Conservation (phyloP, 768 basidiomycete species). For the Suillus lakei region DNA sequence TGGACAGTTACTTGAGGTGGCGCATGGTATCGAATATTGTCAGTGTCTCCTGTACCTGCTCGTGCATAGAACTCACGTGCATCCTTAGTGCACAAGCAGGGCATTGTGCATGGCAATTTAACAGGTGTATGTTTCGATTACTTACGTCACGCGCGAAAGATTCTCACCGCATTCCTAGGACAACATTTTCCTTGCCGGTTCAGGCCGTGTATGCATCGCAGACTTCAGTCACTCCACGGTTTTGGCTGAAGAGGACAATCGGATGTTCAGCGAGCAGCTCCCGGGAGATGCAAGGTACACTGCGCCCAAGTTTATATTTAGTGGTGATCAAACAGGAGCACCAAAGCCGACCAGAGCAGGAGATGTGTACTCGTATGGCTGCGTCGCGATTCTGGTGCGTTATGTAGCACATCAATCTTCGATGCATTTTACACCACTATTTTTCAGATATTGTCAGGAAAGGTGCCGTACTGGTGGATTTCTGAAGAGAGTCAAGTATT, state of each 20-base stretch:
- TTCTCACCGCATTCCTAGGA: neutral
- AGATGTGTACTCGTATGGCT: slow-evolving; percentile 7
- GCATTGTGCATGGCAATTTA: neutral
- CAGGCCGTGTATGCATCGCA: neutral
- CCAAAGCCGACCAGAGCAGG: neutral
- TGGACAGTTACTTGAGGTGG: neutral
- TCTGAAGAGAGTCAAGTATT: neutral
- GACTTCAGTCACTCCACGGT: neutral
- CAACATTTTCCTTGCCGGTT: neutral
- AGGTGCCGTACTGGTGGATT: neutral
- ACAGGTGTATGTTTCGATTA: neutral
- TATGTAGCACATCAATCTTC: neutral
- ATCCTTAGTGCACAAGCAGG: neutral
- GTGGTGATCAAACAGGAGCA: too few species aligned
- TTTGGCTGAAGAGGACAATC: neutral
- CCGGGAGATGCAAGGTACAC: neutral
- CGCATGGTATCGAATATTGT: neutral
- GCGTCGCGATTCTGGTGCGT: neutral
- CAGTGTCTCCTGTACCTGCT: neutral
- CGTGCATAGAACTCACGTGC: neutral
- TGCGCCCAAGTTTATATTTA: neutral
- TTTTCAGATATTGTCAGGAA: neutral
- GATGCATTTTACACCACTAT: neutral
- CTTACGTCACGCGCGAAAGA: neutral
- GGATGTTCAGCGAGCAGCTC: neutral